Base-by-base conservation (phyloP, 163 green algal genomes). In the Scenedesmus sp. region DNA sequence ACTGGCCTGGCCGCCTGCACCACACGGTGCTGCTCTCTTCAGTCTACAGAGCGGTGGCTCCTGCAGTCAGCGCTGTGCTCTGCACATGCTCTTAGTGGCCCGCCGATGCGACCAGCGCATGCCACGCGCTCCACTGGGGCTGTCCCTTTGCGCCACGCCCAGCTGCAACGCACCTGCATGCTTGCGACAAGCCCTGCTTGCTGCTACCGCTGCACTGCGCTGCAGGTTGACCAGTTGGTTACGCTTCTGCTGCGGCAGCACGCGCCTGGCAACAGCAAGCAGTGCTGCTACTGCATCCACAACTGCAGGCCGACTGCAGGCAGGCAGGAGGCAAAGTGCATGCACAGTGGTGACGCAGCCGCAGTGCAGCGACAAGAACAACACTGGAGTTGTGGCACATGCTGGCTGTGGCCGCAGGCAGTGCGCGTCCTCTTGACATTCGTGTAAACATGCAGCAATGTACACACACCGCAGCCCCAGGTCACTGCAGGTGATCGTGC, bases 161-260 rank as follows among this genome's bases (percentile, higher is more conserved):
- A n/a, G n/a, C n/a, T n/a, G n/a, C 37, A 30, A n/a, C n/a, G n/a
- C 42, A 83, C 76, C 76, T 83, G 76, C 76, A 44, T 40, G 40
- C 42, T 83, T 83, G 40, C 72, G 42, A 13, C 72, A 42, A 73
- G 85, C 87, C 35, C 87, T 61, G 33, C 46, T 86, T 15, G 79
- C 43, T 3, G 78, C 78, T 12, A 91, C 51, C 33, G 40, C 87
- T 44, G 87, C 87, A 16, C 30, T 12, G 18, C 44, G 49, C 42
- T 82, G 56, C 78, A 83, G 22, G 20, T 81, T 79, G 3, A 43
- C 26, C 40, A 91, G 87, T 61, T 81, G 53, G 15, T 59, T 44
- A 37, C 78, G 78, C 51, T 80, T 78, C 79, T 87, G 56, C 87
- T 91, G 87, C 49, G 87, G 87, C 42, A 91, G 59, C 61, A 65